These are phyloP conservation scores for Trametes cinnabarina DNA, from an alignment of 768 basidiomycete species.

Conservation along the genomic window DNA sequence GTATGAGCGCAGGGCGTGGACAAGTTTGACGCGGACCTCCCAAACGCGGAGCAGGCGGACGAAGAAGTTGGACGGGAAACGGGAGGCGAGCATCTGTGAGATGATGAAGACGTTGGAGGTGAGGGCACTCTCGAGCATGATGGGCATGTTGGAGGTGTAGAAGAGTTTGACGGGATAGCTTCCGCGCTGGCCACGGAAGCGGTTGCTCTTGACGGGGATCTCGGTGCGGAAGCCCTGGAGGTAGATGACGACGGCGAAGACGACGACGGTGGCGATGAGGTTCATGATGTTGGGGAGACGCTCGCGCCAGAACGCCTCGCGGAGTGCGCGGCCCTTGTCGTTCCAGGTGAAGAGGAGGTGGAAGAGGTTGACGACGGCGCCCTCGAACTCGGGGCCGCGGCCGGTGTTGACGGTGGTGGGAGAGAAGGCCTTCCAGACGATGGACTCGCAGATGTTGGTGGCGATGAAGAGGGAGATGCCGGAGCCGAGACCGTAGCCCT, in stretches of 20 bases:
- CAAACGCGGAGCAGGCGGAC: conserved; percentile 92
- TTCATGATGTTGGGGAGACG: conserved; percentile 98
- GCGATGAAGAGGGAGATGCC: conserved; percentile 99
- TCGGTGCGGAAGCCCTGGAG: conserved; percentile 98
- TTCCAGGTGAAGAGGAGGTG: conserved; percentile 98
- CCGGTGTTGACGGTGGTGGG: conserved; percentile 98
- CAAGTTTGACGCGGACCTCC: conserved; percentile 64
- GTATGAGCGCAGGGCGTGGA: background rate
- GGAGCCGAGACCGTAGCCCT: conserved; percentile 97
- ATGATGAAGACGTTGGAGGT: conserved; percentile 95
- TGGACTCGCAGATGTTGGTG: conserved; percentile 99
- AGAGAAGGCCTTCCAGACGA: conserved; percentile 99
- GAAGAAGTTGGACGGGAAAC: conserved; percentile 90
- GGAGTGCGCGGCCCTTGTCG: conserved; percentile 94
- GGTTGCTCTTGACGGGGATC: conserved; percentile 96
- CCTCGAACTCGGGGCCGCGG: conserved; percentile 97
- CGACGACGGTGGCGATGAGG: conserved; percentile 84
- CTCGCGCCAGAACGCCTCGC: conserved; percentile 98
- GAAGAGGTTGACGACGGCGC: conserved; percentile 94
- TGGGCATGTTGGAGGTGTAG: conserved; percentile 99
- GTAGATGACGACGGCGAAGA: conserved; percentile 96
- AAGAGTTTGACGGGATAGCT: conserved; percentile 97
- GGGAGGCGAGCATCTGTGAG: conserved; percentile 88
- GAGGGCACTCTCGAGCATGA: conserved; percentile 95
- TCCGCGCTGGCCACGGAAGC: conserved; percentile 94